Percentiles rank a stretch among this genome's conserved stretches.
These are phyloP conservation scores for Alisma plantagoaquatica DNA, from an alignment of 106 monocot genomes.

Conservation along the genomic window DNA sequence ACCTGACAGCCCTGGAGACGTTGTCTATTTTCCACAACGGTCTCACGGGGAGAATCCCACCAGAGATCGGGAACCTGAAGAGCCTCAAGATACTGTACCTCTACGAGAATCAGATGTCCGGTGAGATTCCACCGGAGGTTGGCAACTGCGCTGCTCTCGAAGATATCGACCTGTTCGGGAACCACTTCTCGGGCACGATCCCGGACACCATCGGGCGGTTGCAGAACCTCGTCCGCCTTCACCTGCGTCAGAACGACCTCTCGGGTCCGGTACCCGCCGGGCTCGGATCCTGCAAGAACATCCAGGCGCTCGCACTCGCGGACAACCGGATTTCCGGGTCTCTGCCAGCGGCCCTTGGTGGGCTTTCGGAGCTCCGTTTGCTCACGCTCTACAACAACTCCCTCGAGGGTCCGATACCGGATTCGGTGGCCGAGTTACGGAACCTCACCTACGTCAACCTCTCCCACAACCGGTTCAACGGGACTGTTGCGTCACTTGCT, in stretches of 20 bases:
- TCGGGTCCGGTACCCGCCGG: conserved; percentile 68
- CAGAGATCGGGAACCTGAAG: conserved; percentile 55
- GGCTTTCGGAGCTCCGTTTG: conserved; percentile 40
- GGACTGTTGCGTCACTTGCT: conserved; percentile 46
- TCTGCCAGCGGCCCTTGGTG: conserved; percentile 40
- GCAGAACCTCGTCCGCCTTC: conserved; percentile 55
- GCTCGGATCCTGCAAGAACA: conserved; percentile 56
- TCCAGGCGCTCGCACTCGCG: conserved; percentile 57
- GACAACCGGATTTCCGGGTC: conserved; percentile 66
- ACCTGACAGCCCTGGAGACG: conserved; percentile 54
- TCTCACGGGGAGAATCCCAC: conserved; percentile 47
- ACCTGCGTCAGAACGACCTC: conserved; percentile 79
- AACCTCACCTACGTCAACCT: conserved; percentile 69
- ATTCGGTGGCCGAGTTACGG: conserved; percentile 29
- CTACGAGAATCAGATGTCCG: conserved; percentile 86
- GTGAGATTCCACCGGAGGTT: conserved; percentile 53
- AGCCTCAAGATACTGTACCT: conserved; percentile 44
- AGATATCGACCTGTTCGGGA: conserved; percentile 84
- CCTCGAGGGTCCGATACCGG: conserved; percentile 55
- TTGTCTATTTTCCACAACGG: conserved; percentile 69
- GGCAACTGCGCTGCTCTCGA: conserved; percentile 58
- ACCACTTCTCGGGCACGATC: conserved; percentile 61
- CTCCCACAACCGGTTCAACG: conserved; percentile 72
- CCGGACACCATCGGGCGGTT: conserved; percentile 58
- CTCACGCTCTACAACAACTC: conserved; percentile 90